Conservation (phyloP, 306 rosid genomes). For the Prunus kanzakura region DNA sequence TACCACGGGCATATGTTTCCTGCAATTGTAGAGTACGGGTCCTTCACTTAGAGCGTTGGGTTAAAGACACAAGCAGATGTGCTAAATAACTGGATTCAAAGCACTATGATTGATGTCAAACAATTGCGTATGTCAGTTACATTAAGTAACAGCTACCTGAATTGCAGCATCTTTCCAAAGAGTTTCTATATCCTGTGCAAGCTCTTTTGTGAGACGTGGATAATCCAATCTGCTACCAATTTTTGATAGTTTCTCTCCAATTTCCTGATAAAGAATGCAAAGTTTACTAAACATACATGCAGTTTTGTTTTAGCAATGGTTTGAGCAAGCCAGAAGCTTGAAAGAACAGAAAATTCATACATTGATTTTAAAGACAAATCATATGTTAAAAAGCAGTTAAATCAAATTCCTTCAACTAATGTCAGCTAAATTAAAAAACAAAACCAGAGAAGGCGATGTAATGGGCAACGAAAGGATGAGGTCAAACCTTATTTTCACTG, state of each 20-base stretch:
- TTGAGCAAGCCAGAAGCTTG: neutral
- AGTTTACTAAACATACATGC: conserved; percentile 7
- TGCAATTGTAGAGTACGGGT: conserved; percentile 30
- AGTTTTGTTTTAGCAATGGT: neutral
- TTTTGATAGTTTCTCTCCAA: conserved; percentile 80
- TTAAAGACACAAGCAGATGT: neutral
- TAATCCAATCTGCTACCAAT: conserved; percentile 84
- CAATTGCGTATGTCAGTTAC: conserved; percentile 22
- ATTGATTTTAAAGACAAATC: neutral
- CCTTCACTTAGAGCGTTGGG: conserved; percentile 1
- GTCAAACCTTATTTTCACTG: conserved; percentile 67
- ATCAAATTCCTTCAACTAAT: conserved; percentile 2
- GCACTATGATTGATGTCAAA: neutral
- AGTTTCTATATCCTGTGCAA: conserved; percentile 76
- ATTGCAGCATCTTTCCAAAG: conserved; percentile 87
- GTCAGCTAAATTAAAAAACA: neutral
- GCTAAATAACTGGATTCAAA: conserved; percentile 7
- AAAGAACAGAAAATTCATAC: neutral
- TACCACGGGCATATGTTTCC: conserved; percentile 93
- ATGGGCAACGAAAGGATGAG: conserved; percentile 13
- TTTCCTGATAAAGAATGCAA: conserved; percentile 47
- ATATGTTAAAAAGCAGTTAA: conserved; percentile 5
- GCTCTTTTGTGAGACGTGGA: conserved; percentile 77
- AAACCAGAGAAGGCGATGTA: neutral
- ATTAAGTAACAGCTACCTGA: conserved; percentile 59